Percentiles rank a stretch among this genome's conserved stretches.
Conservation (phyloP, 441 rosid species). For the Capsella rubella region DNA sequence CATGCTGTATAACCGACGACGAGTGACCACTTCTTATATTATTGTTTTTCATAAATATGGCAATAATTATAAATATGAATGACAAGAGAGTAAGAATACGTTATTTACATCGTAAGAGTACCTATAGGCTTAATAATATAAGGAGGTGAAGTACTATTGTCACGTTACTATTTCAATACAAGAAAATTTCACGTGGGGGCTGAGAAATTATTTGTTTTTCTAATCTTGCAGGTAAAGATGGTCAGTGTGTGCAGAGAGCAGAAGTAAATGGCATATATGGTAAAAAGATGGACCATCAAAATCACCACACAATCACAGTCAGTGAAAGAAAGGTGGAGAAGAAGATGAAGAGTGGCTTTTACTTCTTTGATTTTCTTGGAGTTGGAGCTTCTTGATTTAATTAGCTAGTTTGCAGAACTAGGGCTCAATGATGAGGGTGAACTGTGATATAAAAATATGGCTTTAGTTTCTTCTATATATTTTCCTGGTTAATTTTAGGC, state of each 20-base stretch:
- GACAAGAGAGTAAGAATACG: slow-evolving; percentile 36
- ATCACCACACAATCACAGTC: slow-evolving; percentile 43
- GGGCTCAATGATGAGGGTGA: background rate
- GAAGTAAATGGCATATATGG: slow-evolving; percentile 42
- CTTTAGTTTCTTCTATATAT: slow-evolving; percentile 7
- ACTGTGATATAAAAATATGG: slow-evolving; percentile 25
- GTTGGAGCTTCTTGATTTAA: slow-evolving; percentile 41
- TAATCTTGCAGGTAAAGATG: slow-evolving; percentile 46
- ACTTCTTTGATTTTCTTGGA: slow-evolving; percentile 48
- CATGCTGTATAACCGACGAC: slow-evolving; percentile 28
- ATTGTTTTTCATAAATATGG: slow-evolving; percentile 26
- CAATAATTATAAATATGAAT: slow-evolving; percentile 41
- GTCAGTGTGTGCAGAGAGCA: slow-evolving; percentile 47
- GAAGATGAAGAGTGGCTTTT: slow-evolving; percentile 38
- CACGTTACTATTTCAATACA: slow-evolving; percentile 42
- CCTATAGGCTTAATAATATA: slow-evolving; percentile 35
- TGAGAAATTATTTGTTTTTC: slow-evolving; percentile 1
- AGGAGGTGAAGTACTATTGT: slow-evolving; percentile 40
- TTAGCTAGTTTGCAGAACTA: slow-evolving; percentile 12
- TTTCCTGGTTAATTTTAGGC: slow-evolving; percentile 28
- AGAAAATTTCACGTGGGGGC: slow-evolving; percentile 47
- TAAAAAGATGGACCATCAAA: slow-evolving; percentile 34
- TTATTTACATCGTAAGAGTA: slow-evolving; percentile 43
- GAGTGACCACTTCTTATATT: slow-evolving; percentile 29
- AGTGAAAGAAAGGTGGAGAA: slow-evolving; percentile 35